phyloP scores from a whole-genome alignment of 768 basidiomycete genomes.

The Cubamyces sp. region DNA sequence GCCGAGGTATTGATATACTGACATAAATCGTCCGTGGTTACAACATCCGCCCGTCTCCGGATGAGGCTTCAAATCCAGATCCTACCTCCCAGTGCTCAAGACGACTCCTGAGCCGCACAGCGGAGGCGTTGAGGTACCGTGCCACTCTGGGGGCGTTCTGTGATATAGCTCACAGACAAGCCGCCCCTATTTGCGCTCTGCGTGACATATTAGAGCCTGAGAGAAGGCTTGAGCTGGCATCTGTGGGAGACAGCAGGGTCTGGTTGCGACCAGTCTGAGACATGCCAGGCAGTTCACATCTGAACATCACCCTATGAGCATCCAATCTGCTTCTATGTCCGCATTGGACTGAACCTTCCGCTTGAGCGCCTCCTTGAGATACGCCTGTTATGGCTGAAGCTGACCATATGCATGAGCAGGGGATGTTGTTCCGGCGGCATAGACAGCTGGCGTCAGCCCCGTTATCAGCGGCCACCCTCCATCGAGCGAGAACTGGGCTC shows the following conservation, averaged over 20 bases:
- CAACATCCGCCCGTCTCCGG: not conserved
- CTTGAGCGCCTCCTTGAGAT: too few species aligned
- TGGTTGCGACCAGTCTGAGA: not conserved
- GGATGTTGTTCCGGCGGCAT: too few species aligned
- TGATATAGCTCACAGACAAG: not conserved
- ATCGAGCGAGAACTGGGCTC: too few species aligned
- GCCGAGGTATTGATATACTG: not conserved
- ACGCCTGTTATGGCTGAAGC: too few species aligned
- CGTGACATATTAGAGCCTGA: not conserved
- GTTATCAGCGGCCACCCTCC: too few species aligned
- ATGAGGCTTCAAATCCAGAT: conserved; percentile 16
- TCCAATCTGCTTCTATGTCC: too few species aligned
- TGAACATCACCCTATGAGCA: too few species aligned
- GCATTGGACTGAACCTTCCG: too few species aligned
- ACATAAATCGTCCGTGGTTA: too few species aligned
- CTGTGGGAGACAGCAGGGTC: not conserved
- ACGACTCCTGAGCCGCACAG: conserved; percentile 6
- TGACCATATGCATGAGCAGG: too few species aligned
- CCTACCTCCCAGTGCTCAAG: conserved; percentile 11
- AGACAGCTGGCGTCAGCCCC: too few species aligned
- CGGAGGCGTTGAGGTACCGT: not conserved
- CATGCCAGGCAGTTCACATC: not conserved
- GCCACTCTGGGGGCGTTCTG: too few species aligned
- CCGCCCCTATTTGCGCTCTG: not conserved
- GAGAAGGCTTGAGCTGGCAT: not conserved